Evolutionary conservation across 345 rosid genomes (phyloP).

Genomic region (Acer negundo): DNA sequence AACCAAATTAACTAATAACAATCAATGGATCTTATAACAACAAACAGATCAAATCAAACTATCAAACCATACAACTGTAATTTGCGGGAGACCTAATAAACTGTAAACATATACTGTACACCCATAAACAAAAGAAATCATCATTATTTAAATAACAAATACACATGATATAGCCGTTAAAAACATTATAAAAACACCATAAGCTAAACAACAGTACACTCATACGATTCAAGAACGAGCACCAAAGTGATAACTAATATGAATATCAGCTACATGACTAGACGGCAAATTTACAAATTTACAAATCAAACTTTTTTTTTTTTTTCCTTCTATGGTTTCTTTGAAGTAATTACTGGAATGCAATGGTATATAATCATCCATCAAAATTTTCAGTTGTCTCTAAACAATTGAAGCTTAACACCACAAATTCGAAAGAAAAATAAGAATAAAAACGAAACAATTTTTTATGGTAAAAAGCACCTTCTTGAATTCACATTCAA

Average conservation of each 20-base stretch:
- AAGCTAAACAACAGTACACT: not conserved
- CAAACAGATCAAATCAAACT: not conserved
- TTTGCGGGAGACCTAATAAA: not conserved
- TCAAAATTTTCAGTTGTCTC: too few species aligned
- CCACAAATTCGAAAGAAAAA: too few species aligned
- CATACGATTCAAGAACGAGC: not conserved
- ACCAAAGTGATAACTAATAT: not conserved
- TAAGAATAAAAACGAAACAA: too few species aligned
- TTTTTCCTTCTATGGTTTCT: too few species aligned
- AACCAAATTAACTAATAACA: not conserved
- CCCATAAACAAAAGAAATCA: not conserved
- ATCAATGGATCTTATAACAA: not conserved
- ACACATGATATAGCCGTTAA: not conserved
- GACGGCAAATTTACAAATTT: conserved; percentile 39
- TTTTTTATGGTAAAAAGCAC: too few species aligned
- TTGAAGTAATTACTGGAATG: too few species aligned
- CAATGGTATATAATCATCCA: too few species aligned
- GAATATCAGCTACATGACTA: conserved; percentile 62
- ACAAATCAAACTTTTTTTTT: too few species aligned
- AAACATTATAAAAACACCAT: not conserved
- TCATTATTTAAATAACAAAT: not conserved
- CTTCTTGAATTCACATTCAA: too few species aligned
- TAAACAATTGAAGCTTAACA: too few species aligned
- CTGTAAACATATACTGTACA: not conserved
- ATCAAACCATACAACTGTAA: not conserved